Evolutionary conservation across 768 basidiomycete genomes (phyloP).

Genomic region (Tulasnella sp.): DNA sequence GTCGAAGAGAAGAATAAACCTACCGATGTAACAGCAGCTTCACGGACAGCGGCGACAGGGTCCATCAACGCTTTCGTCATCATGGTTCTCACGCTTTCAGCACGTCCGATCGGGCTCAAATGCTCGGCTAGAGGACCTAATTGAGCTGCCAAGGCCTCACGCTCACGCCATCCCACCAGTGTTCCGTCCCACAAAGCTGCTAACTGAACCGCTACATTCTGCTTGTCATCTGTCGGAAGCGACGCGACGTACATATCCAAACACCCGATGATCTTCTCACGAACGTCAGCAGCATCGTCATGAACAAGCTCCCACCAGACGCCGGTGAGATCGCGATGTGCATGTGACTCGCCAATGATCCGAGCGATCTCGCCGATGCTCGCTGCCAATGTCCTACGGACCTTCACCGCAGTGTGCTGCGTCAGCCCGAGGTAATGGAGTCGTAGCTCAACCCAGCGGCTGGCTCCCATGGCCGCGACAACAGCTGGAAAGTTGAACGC

Average conservation of each 20-base stretch:
- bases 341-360: slow-evolving; percentile 63
- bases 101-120: slow-evolving; percentile 30
- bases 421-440: slow-evolving; percentile 56
- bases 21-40: slow-evolving; percentile 56
- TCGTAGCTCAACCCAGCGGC: slow-evolving; percentile 64
- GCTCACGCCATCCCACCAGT: slow-evolving; percentile 66
- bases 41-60: slow-evolving; percentile 72
- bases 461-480: slow-evolving; percentile 62
- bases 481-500: slow-evolving; percentile 92
- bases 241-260: slow-evolving; percentile 45
- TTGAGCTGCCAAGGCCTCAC: slow-evolving; percentile 52
- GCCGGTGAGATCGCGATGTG: slow-evolving; percentile 53
- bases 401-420: slow-evolving; percentile 45
- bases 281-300: slow-evolving; percentile 52
- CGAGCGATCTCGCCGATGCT: slow-evolving; percentile 81
- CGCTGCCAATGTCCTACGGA: slow-evolving; percentile 73
- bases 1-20: slow-evolving; percentile 27
- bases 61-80: slow-evolving; percentile 59
- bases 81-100: slow-evolving; percentile 41
- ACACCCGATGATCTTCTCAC: slow-evolving; percentile 59
- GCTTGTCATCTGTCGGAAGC: slow-evolving; percentile 38
- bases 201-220: slow-evolving; percentile 32
- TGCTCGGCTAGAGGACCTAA: slow-evolving; percentile 31
- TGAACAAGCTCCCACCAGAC: slow-evolving; percentile 50
- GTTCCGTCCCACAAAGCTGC: slow-evolving; percentile 45